Base-by-base conservation (phyloP, 225 moss, liverwort and hornwort genomes). In the Ulota crispa region DNA sequence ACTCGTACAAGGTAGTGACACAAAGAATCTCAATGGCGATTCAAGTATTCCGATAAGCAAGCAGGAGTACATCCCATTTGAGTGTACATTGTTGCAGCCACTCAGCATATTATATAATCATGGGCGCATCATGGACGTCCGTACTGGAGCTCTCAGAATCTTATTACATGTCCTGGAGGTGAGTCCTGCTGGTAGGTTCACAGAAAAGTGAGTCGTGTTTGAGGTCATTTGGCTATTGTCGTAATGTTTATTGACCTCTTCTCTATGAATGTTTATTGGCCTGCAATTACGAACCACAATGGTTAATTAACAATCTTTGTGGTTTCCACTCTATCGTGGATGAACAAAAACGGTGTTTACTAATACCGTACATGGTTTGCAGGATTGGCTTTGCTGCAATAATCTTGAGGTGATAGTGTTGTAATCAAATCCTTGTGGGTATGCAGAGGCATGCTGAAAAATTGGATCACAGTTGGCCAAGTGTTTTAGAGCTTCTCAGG, bases 141-240 rank as follows among this genome's bases (percentile, higher is more conserved):
- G 99, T 68, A 87, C 85, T 79, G 94, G 99, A 78, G 91, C 93
- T 60, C 89, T 99, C 75, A 93, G 92, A 87, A 94, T 93, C 80
- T 83, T 99, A 57, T 92, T 95, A 72, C 99, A 96, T 90, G 93
- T 96, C 37, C 86, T 99, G 76, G 99, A 99, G 92, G 92, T 92
- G 79, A 68, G 83, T 82, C 15, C 41, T 54, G 28, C 61, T 18
- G 12, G 63, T 66, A 64, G 67, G 24, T 63, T 53, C 37, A 14
- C 66, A 71, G 73, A 36, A 79, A 53, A 66, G 37, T 79, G 59
- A 74, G 45, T 43, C 54, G 32, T 43, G 20, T 28, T 73, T 74
- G 72, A 45, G 19, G 57, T 43, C 57, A 36, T 45, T 61, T 65
- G 54, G 31, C 19, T 43, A 42, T 56, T 66, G 28, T 30, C 52